These are phyloP conservation scores for Hymenoscyphus salicellus DNA, from an alignment of 2,329 filamentous ascomycete species.

Conservation along the genomic window DNA sequence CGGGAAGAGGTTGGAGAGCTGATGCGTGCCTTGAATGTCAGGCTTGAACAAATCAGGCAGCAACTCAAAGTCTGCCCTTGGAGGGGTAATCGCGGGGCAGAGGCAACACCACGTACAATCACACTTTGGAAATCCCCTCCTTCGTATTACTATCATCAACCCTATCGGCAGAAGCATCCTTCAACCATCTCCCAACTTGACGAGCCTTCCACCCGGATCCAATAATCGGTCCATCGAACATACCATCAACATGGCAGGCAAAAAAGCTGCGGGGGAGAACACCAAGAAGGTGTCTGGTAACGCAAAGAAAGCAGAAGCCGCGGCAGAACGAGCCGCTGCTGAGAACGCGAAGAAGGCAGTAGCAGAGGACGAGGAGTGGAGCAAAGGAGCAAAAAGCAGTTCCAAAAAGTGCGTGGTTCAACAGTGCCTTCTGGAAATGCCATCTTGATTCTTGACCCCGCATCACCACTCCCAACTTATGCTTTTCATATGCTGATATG, in stretches of 20 bases:
- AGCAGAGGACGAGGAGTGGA: conserved; percentile 74
- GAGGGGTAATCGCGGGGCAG: not conserved
- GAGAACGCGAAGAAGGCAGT: conserved; percentile 64
- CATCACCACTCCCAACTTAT: conserved; percentile 13
- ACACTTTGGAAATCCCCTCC: not conserved
- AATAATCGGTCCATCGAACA: not conserved
- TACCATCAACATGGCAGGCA: conserved; percentile 58
- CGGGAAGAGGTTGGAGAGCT: not conserved
- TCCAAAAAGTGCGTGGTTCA: conserved; percentile 72
- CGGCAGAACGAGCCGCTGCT: conserved; percentile 72
- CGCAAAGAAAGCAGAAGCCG: conserved; percentile 86
- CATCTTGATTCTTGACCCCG: conserved; percentile 15
- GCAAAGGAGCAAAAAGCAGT: conserved; percentile 78
- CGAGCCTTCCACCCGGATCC: not conserved
- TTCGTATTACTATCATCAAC: not conserved
- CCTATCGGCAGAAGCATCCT: not conserved
- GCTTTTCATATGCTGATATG: conserved; percentile 9
- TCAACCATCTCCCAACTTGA: not conserved
- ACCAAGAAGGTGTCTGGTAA: conserved; percentile 88
- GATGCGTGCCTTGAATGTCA: not conserved
- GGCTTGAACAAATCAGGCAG: not conserved
- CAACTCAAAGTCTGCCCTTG: not conserved
- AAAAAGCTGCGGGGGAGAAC: conserved; percentile 70
- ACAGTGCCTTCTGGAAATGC: conserved; percentile 6
- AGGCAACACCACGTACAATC: not conserved